phyloP scores from a whole-genome alignment of 768 basidiomycete species.

The Amanita thiersii region DNA sequence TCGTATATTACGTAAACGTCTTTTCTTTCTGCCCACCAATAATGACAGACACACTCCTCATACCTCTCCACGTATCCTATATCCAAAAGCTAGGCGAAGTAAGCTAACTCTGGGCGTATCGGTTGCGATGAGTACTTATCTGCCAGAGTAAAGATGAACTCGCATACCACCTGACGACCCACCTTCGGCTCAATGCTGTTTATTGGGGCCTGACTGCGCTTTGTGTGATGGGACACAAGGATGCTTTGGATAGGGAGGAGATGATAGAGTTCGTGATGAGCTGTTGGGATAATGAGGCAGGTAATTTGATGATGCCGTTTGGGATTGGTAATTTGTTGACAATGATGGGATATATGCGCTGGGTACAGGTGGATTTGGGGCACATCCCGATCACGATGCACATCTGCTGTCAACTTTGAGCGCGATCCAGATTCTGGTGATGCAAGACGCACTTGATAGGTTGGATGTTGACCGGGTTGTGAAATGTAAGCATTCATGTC shows the following conservation, averaged over 20 bases:
- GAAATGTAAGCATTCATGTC: slow-evolving; percentile 45
- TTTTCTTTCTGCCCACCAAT: too few species aligned
- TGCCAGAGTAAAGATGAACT: slow-evolving; percentile 76
- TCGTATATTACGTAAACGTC: too few species aligned
- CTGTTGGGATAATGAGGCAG: slow-evolving; percentile 92
- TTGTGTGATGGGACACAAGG: slow-evolving; percentile 67
- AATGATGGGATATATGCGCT: slow-evolving; percentile 1
- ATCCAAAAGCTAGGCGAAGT: slow-evolving; percentile 72
- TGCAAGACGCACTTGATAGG: slow-evolving; percentile 71
- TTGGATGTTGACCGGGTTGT: slow-evolving; percentile 65
- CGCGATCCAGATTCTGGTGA: slow-evolving; percentile 87
- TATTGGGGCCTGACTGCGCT: slow-evolving; percentile 96
- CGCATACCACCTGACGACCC: slow-evolving; percentile 83
- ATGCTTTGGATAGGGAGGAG: slow-evolving; percentile 76
- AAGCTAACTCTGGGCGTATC: slow-evolving; percentile 10
- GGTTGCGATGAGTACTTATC: neutral
- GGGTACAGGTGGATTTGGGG: slow-evolving; percentile 75
- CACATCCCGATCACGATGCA: slow-evolving; percentile 90
- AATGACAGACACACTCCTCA: slow-evolving; percentile 19
- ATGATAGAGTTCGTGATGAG: slow-evolving; percentile 87
- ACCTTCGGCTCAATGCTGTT: slow-evolving; percentile 90
- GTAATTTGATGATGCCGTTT: slow-evolving; percentile 24
- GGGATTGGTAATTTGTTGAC: neutral
- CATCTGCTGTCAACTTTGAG: slow-evolving; percentile 83
- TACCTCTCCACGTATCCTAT: slow-evolving; percentile 63